Conservation (phyloP, 495 filamentous ascomycete genomes). For the Penicillium riverlandense region DNA sequence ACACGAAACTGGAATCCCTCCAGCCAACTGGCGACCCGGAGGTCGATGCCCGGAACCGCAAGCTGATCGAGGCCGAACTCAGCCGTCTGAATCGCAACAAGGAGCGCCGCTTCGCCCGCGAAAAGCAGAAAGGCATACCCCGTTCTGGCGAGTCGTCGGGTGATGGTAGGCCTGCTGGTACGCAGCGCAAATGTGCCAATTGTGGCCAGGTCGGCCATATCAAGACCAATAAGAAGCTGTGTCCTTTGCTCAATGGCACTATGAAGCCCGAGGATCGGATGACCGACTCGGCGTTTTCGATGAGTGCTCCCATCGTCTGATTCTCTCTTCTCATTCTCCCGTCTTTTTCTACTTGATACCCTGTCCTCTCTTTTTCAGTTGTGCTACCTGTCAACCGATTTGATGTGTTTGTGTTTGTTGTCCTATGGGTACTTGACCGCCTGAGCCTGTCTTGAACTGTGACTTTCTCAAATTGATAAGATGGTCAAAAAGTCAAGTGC, state of each 20-base stretch:
- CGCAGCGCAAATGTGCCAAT: slow-evolving; percentile 92
- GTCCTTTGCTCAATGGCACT: slow-evolving; percentile 83
- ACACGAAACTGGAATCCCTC: slow-evolving; percentile 58
- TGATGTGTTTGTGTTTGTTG: too few relatives aligned
- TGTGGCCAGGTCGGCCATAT: slow-evolving; percentile 95
- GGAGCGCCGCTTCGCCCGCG: slow-evolving; percentile 82
- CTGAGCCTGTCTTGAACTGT: too few relatives aligned
- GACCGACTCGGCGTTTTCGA: slow-evolving; percentile 45
- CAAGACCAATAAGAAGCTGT: slow-evolving; percentile 99
- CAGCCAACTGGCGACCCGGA: slow-evolving; percentile 72
- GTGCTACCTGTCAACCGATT: too few relatives aligned
- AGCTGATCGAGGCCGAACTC: slow-evolving; percentile 65
- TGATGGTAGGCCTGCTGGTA: slow-evolving; percentile 52
- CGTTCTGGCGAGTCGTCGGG: slow-evolving; percentile 32
- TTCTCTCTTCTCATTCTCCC: background rate
- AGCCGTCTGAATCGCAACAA: slow-evolving; percentile 81
- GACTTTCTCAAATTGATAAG: too few relatives aligned
- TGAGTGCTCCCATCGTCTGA: slow-evolving; percentile 38
- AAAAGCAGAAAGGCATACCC: slow-evolving; percentile 70
- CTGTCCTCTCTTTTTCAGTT: background rate
- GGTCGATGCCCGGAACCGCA: slow-evolving; percentile 52
- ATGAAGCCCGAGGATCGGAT: slow-evolving; percentile 62
- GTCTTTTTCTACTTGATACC: background rate
- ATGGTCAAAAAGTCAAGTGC: too few relatives aligned
- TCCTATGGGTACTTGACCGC: too few relatives aligned